Evolutionary conservation across 2,329 filamentous ascomycete genomes (phyloP).

Genomic region (Orbilia brochopaga): DNA sequence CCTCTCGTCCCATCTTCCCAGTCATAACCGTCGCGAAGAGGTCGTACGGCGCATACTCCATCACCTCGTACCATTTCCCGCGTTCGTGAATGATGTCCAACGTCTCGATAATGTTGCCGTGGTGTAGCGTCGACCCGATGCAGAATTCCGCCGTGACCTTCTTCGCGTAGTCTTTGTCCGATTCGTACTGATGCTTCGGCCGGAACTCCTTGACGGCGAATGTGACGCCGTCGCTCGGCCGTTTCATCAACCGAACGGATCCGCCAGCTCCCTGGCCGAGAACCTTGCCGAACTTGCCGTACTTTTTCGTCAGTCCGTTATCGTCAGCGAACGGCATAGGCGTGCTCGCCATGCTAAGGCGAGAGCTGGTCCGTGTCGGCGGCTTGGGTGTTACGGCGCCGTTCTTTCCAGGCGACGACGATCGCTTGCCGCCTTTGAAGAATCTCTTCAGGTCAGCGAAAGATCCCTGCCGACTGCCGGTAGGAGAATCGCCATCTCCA

Average conservation of each 20-base stretch:
- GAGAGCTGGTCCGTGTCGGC: conserved; percentile 62
- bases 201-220: conserved; percentile 99
- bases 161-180: conserved; percentile 93
- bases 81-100: conserved; percentile 96
- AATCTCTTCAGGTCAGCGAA: conserved; percentile 98
- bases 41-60: conserved; percentile 97
- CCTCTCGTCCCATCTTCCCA: conserved; percentile 90
- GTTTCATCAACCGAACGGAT: conserved; percentile 91
- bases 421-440: conserved; percentile 78
- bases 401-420: conserved; percentile 65
- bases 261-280: conserved; percentile 92
- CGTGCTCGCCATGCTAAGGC: conserved; percentile 61
- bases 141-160: conserved; percentile 99
- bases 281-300: conserved; percentile 93
- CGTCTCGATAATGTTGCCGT: conserved; percentile 98
- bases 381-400: conserved; percentile 62
- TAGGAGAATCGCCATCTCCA: conserved; percentile 59
- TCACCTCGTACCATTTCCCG: conserved; percentile 94
- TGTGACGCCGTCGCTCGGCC: conserved; percentile 86
- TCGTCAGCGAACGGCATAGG: conserved; percentile 87
- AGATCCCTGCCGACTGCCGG: conserved; percentile 70
- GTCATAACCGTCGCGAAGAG: conserved; percentile 99
- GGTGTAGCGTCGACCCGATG: conserved; percentile 93
- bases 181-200: conserved; percentile 88
- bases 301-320: conserved; percentile 86